phyloP scores from a whole-genome alignment of 2,329 filamentous ascomycete genomes.

The Fusarium bactridioides region DNA sequence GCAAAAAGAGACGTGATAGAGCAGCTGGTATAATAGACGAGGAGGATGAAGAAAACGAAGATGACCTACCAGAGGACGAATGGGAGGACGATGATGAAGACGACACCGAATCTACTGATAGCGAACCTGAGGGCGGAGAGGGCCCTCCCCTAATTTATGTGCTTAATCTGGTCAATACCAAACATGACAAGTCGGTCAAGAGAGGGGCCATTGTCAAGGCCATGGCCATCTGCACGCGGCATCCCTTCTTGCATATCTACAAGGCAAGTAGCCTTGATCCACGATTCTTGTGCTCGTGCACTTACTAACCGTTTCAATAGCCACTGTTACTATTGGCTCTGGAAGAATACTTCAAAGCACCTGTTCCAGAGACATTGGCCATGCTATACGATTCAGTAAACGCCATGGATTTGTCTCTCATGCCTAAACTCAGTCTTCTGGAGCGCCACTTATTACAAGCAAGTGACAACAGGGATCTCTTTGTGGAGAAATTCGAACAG shows the following conservation, averaged over 20 bases:
- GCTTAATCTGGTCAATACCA: conserved; percentile 96
- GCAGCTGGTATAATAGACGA: conserved; percentile 58
- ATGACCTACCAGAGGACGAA: conserved; percentile 57
- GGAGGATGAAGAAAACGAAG: conserved; percentile 52
- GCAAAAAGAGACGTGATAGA: conserved; percentile 61
- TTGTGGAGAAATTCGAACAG: conserved; percentile 95
- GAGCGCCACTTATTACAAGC: conserved; percentile 88
- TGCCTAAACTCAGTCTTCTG: conserved; percentile 84
- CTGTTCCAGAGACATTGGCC: conserved; percentile 85
- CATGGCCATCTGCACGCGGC: conserved; percentile 98
- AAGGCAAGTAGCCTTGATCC: conserved; percentile 66
- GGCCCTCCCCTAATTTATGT: conserved; percentile 96
- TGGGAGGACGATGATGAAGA: conserved; percentile 57
- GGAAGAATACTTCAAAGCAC: conserved; percentile 96
- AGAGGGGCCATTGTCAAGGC: conserved; percentile 95
- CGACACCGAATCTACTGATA: conserved; percentile 63
- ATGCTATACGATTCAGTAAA: conserved; percentile 93
- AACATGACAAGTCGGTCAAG: conserved; percentile 91
- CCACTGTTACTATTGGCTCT: conserved; percentile 88
- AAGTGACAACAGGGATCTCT: conserved; percentile 94
- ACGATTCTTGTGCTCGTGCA: background rate
- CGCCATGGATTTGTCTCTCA: conserved; percentile 92
- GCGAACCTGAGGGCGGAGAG: conserved; percentile 75
- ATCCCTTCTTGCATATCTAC: conserved; percentile 98
- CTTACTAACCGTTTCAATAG: conserved; percentile 52